Evolutionary conservation across 2,329 filamentous ascomycete species (phyloP).

Genomic region (Dactylellina parvicollis): DNA sequence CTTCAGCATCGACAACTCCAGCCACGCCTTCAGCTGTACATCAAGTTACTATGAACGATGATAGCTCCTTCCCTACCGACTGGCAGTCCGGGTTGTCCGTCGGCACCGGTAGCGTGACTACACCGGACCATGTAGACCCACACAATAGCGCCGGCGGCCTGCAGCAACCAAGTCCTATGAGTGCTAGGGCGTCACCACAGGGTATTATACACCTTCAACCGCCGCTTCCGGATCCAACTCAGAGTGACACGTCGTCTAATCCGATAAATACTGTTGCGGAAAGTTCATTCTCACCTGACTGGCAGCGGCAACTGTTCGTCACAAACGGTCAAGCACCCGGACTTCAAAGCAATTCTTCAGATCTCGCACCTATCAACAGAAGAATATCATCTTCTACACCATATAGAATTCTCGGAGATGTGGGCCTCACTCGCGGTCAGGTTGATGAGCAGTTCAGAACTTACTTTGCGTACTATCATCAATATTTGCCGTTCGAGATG

Average conservation of each 20-base stretch:
- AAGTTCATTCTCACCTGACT: conserved; percentile 9
- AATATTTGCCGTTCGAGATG: conserved; percentile 36
- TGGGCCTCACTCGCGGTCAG: conserved; percentile 32
- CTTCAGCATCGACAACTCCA: conserved; percentile 7
- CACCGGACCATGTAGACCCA: conserved; percentile 1
- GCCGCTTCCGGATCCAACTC: background rate
- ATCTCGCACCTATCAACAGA: conserved; percentile 7
- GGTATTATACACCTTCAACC: conserved; percentile 31
- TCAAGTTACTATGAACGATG: conserved; percentile 20
- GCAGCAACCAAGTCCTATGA: conserved; percentile 28
- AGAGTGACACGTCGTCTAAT: conserved; percentile 23
- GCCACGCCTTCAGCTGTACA: background rate
- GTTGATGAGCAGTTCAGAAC: conserved; percentile 33
- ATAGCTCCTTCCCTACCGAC: conserved; percentile 12
- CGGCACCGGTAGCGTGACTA: background rate
- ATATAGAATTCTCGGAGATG: conserved; percentile 33
- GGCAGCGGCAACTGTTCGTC: conserved; percentile 20
- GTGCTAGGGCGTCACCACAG: conserved; percentile 26
- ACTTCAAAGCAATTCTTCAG: background rate
- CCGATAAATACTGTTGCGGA: conserved; percentile 4
- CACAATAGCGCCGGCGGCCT: conserved; percentile 10
- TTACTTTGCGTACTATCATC: conserved; percentile 34
- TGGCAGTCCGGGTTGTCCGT: conserved; percentile 22
- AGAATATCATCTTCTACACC: conserved; percentile 8
- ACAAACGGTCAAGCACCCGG: background rate